Evolutionary conservation across 106 monocot species (phyloP), one percentile per base, ranked within the genome.

Genomic region (Acorus gramineus): DNA sequence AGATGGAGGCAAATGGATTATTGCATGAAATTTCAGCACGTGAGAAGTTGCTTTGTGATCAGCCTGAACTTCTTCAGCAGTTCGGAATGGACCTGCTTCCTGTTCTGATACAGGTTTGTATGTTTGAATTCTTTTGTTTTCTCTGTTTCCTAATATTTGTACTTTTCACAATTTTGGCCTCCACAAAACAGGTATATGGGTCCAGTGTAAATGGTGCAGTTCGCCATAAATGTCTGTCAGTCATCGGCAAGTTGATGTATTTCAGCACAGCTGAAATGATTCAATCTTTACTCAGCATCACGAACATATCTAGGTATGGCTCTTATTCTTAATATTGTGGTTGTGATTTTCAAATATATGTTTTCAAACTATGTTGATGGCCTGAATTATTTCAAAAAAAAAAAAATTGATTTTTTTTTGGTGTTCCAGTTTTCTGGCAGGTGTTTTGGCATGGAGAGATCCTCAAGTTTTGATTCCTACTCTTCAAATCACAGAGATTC

Each of bases 371-470:
- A 28, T 53, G 4, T 46, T 69, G 8, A 49, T 55, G 5, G 11
- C 53, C 10, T 54, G 14, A 65, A 28, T 28, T 28, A 28, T 28
- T 28, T 28, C 28, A 28, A 28, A 28, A 11, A 55, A 13, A 3
- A 54, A n/a, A n/a, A n/a, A n/a, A n/a, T n/a, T 52, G 67, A 2
- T 43, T 50, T 56, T 6, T 12, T 46, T 7, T 47, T 53, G 48
- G 9, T 77, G 43, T 14, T 82, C 7, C 58, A 95, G 96, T 76
- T 96, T 96, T 67, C 74, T 96, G 73, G 96, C 96, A 50, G 87
- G 90, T 65, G 81, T 96, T 71, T 77, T 96, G 56, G 96, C 91
- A 44, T 98, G 96, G 96, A 98, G 91, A 75, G 96, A 98, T 78
- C 96, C 91, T 28, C 91, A 91, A 55, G 85, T 96, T 2, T 69